These are phyloP conservation scores for Carex pumila DNA, from an alignment of 176 grass and related monocot genomes.

Conservation along the genomic window DNA sequence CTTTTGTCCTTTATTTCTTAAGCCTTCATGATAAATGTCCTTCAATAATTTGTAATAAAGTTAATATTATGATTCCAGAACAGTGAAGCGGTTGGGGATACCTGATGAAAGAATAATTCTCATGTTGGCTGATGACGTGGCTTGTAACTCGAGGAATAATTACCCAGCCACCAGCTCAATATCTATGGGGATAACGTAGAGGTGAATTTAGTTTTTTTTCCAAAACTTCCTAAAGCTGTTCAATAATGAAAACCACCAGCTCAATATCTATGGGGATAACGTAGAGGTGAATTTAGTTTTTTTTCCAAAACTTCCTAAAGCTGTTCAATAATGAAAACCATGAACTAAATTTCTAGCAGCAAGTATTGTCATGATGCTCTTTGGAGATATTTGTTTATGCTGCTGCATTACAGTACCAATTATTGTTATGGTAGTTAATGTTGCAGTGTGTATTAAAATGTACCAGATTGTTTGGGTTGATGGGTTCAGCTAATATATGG, in stretches of 20 bases:
- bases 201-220: slow-evolving; percentile 22
- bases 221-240: slow-evolving; percentile 28
- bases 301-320: background rate
- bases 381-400: background rate
- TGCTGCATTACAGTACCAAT: background rate
- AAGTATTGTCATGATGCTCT: background rate
- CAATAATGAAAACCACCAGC: slow-evolving; percentile 97
- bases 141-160: slow-evolving; percentile 85
- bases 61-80: slow-evolving; percentile 93
- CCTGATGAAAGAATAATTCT: slow-evolving; percentile 95
- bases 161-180: slow-evolving; percentile 97
- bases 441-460: background rate
- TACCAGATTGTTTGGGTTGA: background rate
- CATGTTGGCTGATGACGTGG: slow-evolving; percentile 98
- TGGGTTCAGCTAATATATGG: background rate
- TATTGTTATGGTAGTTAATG: background rate
- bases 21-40: background rate
- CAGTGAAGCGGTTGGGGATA: slow-evolving; percentile 92
- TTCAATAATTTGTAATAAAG: background rate
- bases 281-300: slow-evolving; percentile 51
- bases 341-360: background rate
- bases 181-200: slow-evolving; percentile 93
- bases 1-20: too few relatives aligned
- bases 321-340: background rate
- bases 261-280: slow-evolving; percentile 92